Percentiles rank a stretch among this genome's conserved stretches.
These are phyloP conservation scores for Talaromyces pinophilus DNA, from an alignment of 2,329 filamentous ascomycete genomes.

Conservation along the genomic window DNA sequence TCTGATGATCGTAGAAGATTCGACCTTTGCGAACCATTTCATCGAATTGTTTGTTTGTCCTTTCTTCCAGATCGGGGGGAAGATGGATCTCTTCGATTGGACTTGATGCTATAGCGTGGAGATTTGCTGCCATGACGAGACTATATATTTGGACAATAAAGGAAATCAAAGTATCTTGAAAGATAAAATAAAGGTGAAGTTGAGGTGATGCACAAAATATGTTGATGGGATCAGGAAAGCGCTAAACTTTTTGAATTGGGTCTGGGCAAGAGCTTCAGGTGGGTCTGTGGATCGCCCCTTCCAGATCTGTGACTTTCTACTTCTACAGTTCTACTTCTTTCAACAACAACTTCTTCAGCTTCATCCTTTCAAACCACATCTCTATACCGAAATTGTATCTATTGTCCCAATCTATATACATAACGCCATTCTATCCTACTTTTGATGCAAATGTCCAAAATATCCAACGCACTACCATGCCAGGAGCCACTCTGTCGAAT, in stretches of 20 bases:
- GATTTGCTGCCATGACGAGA: not conserved
- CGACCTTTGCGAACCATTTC: slow-evolving; percentile 26
- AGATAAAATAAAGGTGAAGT: not conserved
- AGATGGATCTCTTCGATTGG: slow-evolving; percentile 20
- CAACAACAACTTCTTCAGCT: not conserved
- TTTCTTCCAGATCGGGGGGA: slow-evolving; percentile 33
- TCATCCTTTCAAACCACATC: not conserved
- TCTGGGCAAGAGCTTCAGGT: not conserved
- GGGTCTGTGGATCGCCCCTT: slow-evolving; percentile 15
- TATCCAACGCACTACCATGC: not conserved
- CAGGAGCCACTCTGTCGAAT: not conserved
- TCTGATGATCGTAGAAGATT: slow-evolving; percentile 28
- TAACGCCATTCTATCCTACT: not conserved
- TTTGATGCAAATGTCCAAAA: not conserved
- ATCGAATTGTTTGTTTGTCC: slow-evolving; percentile 27
- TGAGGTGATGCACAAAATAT: not conserved
- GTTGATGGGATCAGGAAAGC: not conserved
- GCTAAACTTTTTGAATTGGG: slow-evolving; percentile 12
- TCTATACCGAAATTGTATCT: not conserved
- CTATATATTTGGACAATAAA: not conserved
- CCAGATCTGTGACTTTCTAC: slow-evolving; percentile 1
- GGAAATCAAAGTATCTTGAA: too few species aligned
- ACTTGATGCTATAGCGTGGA: not conserved
- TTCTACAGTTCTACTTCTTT: not conserved
- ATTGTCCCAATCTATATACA: slow-evolving; percentile 1